These are phyloP conservation scores for Sporothrix brasiliensis DNA, from an alignment of 2,329 filamentous ascomycete species.

Conservation along the genomic window DNA sequence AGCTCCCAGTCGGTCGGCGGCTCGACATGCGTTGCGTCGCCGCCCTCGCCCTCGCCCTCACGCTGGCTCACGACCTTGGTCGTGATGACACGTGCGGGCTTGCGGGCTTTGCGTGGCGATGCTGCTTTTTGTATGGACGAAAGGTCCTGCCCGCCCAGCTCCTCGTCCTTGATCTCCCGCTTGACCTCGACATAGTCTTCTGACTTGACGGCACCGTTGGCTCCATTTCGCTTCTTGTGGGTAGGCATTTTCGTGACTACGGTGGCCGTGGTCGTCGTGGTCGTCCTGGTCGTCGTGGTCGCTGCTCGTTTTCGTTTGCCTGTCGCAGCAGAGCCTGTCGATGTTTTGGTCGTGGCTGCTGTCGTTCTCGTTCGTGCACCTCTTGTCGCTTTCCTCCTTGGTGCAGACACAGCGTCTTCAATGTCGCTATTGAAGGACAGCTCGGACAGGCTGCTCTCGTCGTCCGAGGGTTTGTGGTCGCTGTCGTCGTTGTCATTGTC, in stretches of 20 bases:
- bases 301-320: conserved; percentile 42
- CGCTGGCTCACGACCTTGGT: background rate
- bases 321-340: conserved; percentile 26
- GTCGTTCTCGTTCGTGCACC: background rate
- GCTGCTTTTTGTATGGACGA: conserved; percentile 47
- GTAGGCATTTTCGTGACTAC: conserved; percentile 43
- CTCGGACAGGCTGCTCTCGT: conserved; percentile 34
- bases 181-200: conserved; percentile 40
- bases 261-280: conserved; percentile 38
- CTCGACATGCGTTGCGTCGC: conserved; percentile 40
- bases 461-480: conserved; percentile 21
- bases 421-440: conserved; percentile 41
- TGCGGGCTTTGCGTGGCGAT: conserved; percentile 35
- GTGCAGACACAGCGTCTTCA: conserved; percentile 41
- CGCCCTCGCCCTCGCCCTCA: background rate
- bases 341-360: background rate
- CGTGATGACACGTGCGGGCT: conserved; percentile 36
- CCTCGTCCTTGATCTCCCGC: conserved; percentile 32
- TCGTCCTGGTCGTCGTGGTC: conserved; percentile 40
- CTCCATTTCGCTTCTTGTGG: conserved; percentile 29
- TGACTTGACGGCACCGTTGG: conserved; percentile 34
- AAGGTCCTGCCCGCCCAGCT: conserved; percentile 13
- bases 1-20: conserved; percentile 81
- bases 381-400: conserved; percentile 22
- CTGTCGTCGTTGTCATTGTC: conserved; percentile 25